Base-by-base conservation (phyloP, 805 yeast species). In the Grigorovia yakushimaensis region DNA sequence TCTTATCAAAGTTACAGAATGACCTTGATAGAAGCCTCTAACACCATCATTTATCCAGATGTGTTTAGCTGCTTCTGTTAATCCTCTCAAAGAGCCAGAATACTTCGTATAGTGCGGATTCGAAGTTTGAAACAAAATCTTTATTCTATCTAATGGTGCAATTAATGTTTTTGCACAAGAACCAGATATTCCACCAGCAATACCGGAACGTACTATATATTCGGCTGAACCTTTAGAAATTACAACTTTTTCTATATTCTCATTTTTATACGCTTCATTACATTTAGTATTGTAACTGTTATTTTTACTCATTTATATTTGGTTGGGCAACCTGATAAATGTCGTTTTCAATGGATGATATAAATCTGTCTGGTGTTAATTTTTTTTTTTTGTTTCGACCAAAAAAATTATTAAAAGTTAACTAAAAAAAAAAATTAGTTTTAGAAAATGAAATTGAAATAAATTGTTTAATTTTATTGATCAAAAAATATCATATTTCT, bases 151-250 rank as follows among this genome's bases (percentile, higher is more conserved):
- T 49, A 93, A 66, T 1, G 98, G 98, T 0, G 98, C 98, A 41
- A 93, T 86, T 47, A 89, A 71, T 0, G 98, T 88, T 60, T 93
- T 93, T 2, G 96, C 98, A n/a, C 93, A 87, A 46, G 88, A 80
- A 1, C 98, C 98, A 0, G 98, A 96, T 3, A 86, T 56, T 2
- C 98, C 98, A 18, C 98, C 98, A 0, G 98, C 95, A 0, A 88
- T 54, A 0, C 96, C 98, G 19, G 94, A 82, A 51, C 88, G 74
- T 36, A 87, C 50, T 17, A 93, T 80, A 65, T 91, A 93, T 49
- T 85, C 91, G 24, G 82, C 53, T 4, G 88, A 80, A 45, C 77
- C 83, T 55, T 83, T 87, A 59, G 85, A 82, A n/a, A 66, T 55
- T 13, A 35, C 18, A 23, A 13, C 21, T 20, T 36, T 21, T 17